phyloP scores from a whole-genome alignment of 2,329 filamentous ascomycete species.

The Aspergillus sp. region DNA sequence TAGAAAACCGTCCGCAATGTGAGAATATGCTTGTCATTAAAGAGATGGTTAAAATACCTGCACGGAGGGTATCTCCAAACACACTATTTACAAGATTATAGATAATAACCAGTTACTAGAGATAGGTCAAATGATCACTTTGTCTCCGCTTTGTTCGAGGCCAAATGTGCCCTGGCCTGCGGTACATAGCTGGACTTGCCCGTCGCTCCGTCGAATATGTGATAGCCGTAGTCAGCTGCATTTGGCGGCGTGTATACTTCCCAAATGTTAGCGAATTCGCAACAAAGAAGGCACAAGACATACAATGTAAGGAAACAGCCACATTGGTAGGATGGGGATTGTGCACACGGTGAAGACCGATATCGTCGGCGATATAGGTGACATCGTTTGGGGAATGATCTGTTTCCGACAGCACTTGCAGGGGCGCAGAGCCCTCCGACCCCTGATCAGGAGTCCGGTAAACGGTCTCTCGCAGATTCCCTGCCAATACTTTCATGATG shows the following conservation, averaged over 20 bases:
- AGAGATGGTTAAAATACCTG: no score
- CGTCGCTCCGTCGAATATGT: conserved; percentile 24
- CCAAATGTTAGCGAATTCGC: background rate
- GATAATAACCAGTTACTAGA: no score
- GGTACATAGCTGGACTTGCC: conserved; percentile 22
- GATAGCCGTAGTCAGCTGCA: conserved; percentile 28
- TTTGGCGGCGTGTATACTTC: conserved; percentile 29
- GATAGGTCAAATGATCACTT: no score
- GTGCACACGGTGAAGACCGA: conserved; percentile 26
- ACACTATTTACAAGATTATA: no score
- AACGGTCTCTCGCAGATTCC: conserved; percentile 23
- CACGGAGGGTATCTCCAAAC: no score
- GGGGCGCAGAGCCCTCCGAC: conserved; percentile 8
- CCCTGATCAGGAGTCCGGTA: conserved; percentile 16
- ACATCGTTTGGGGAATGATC: conserved; percentile 23
- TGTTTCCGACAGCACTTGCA: conserved; percentile 20
- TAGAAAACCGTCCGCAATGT: no score
- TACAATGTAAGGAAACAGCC: conserved; percentile 29
- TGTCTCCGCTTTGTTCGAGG: no score
- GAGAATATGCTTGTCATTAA: no score
- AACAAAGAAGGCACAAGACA: conserved; percentile 4
- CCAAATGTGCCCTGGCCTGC: conserved; percentile 14
- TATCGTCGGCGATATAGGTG: conserved; percentile 28
- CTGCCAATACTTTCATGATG: conserved; percentile 32
- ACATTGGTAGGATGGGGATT: conserved; percentile 21